Base-by-base conservation (phyloP, 2,329 filamentous ascomycete species). In the Stylonectria norvegica region DNA sequence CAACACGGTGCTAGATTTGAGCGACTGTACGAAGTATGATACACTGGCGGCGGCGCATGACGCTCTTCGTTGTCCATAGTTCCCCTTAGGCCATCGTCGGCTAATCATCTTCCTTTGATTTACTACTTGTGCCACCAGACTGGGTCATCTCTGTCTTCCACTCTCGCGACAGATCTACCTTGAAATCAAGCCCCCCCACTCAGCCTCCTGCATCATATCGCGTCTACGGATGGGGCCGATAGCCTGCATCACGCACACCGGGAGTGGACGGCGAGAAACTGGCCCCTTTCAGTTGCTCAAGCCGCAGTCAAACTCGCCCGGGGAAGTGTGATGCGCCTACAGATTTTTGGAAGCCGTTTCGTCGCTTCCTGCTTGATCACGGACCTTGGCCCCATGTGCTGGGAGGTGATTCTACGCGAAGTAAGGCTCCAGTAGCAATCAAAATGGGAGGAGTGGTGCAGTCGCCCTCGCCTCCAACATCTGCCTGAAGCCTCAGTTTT, bases 301-400 rank as follows among this genome's bases (percentile, higher is more conserved):
- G 38, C 36, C 19, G 36, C 31, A 50, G 34, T 40, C 48, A 49
- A 54, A 48, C 47, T 30, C 38, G 33, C 43, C 25, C 39, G 36
- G 34, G 39, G 39, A 38, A 43, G 41, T 47, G 34, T 38, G 22
- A 38, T 45, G 50, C 48, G 48, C 34, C 43, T 47, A 34, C 47
- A 44, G 34, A 36, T 30, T 58, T 57, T 56, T 59, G 45, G 57
- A 54, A 56, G 42, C 36, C 29, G 39, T 34, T 34, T 41, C 38
- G 30, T 16, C 15, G 30, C 30, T 32, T 16, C 22, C 30, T 22
- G 30, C 22, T 34, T 28, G 40, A 30, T 23, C 32, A 17, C 16
- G 43, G 30, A 15, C 16, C 34, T 30, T 20, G 18, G 19, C 18
- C 19, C 17, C 18, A 36, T 42, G 48, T 36, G 43, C 46, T 38